These are phyloP conservation scores for Leccinum uliginosum DNA, from an alignment of 768 basidiomycete genomes.

Conservation along the genomic window DNA sequence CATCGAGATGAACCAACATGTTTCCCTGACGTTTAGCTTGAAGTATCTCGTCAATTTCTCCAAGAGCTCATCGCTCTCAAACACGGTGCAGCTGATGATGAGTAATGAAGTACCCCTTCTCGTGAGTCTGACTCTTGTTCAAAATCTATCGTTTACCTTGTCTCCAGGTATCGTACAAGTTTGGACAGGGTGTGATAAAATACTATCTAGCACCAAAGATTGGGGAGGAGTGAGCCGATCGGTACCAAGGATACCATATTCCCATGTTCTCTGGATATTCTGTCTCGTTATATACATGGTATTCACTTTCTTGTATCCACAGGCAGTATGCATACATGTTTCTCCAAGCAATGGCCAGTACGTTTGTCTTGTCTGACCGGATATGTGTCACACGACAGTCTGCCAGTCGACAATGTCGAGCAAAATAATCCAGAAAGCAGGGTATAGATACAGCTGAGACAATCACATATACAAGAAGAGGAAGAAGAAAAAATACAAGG, in stretches of 20 bases:
- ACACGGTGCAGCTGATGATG: constrained; percentile 79
- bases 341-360: too few species aligned
- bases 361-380: too few species aligned
- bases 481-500: neutral
- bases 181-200: constrained; percentile 81
- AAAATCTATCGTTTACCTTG: neutral
- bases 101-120: constrained; percentile 89
- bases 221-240: constrained; percentile 60
- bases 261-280: constrained; percentile 7
- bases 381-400: too few species aligned
- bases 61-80: constrained; percentile 75
- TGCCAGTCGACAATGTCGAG: too few species aligned
- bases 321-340: neutral
- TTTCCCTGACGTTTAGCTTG: constrained; percentile 89
- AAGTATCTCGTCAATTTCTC: constrained; percentile 98
- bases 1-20: constrained; percentile 87
- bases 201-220: constrained; percentile 98
- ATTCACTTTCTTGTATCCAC: constrained; percentile 15
- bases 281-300: constrained; percentile 11
- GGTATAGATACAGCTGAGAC: constrained; percentile 13
- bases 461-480: constrained; percentile 4
- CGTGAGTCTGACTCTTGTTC: constrained; percentile 38
- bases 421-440: constrained; percentile 5
- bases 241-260: constrained; percentile 5
- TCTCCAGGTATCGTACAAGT: constrained; percentile 78